Evolutionary conservation across 2,329 filamentous ascomycete genomes (phyloP).

Genomic region (Alternaria postmessia): DNA sequence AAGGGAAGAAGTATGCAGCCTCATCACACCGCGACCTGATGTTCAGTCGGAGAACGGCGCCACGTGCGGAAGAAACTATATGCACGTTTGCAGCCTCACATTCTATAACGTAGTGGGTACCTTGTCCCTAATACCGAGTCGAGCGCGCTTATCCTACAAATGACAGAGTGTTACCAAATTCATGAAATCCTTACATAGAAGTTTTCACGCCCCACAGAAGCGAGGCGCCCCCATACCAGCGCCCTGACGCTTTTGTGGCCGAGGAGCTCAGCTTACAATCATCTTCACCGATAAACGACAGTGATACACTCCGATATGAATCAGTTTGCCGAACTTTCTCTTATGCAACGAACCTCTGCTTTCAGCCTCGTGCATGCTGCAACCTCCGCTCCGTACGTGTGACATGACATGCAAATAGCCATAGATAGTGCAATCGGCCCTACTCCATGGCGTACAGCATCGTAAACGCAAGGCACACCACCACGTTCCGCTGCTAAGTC

Average conservation of each 20-base stretch:
- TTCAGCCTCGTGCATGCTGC: conserved; percentile 17
- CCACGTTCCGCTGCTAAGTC: neutral
- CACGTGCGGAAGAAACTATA: conserved; percentile 17
- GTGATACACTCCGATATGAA: conserved; percentile 29
- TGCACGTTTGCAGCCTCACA: conserved; percentile 10
- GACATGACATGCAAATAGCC: conserved; percentile 3
- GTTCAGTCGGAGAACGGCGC: conserved; percentile 20
- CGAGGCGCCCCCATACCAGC: conserved; percentile 1
- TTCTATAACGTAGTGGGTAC: conserved; percentile 13
- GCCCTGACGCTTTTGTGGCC: neutral
- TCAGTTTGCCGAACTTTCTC: conserved; percentile 12
- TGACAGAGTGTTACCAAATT: conserved; percentile 12
- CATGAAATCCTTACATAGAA: conserved; percentile 1
- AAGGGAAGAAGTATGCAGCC: conserved; percentile 9
- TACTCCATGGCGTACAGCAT: conserved; percentile 19
- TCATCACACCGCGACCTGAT: conserved; percentile 9
- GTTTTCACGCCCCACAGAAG: conserved; percentile 9
- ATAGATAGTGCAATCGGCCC: conserved; percentile 11
- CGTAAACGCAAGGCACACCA: conserved; percentile 21
- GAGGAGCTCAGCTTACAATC: conserved; percentile 18
- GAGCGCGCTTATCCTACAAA: conserved; percentile 25
- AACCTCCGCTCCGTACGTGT: conserved; percentile 6
- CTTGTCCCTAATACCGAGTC: conserved; percentile 4
- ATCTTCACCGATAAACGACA: conserved; percentile 24
- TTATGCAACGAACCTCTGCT: conserved; percentile 2